Base-by-base conservation (phyloP, 768 basidiomycete species). In the Termitomyces sp. region DNA sequence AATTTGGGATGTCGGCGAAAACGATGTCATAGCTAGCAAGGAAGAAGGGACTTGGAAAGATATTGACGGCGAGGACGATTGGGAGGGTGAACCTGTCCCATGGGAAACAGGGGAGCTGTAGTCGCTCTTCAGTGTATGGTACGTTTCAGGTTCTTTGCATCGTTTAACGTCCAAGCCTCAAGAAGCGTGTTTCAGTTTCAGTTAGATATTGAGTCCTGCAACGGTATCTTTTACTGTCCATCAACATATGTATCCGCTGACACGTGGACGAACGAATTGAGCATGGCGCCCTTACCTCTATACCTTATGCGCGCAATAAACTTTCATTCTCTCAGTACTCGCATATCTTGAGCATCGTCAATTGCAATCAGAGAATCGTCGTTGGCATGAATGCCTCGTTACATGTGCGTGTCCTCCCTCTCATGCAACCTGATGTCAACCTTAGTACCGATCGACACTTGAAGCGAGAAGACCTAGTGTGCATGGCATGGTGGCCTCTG, bases 81-180 rank as follows among this genome's bases (percentile, higher is more conserved):
- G 91, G 91, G 91, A 91, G 71, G 84, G 87, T 38, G 90, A 91
- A 70, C 86, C 87, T 40, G 80, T 91, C 38, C 87, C 90, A 60
- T 93, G 91, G 91, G 88, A 88, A 71, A 78, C 83, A 9, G 91
- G 84, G 55, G 91, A 91, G 66, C 66, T 93, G 71, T 91, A 80
- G 69, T 48, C 9, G 44, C 23, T 38, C 50, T 23, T 55, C 47
- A 46, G 48, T 48, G 28, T 35, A 64, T 53, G 61, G 66, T 65
- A 52, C 61, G 63, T 66, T 59, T 56, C 54, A 55, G 30, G 40
- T 35, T 46, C 60, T 57, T 56, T 46, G 41, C 28, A 23, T 52
- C n/a, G 46, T 41, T 59, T 56, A 61, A 57, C 60, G 55, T 55
- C 53, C 16, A 23, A 40, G 20, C 54, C 61, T 60, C 48, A 61